Percentiles rank a stretch among this genome's conserved stretches.
These are phyloP conservation scores for Phytopythium delawarense DNA, from an alignment of 352 stramenopile genomes.

Conservation along the genomic window DNA sequence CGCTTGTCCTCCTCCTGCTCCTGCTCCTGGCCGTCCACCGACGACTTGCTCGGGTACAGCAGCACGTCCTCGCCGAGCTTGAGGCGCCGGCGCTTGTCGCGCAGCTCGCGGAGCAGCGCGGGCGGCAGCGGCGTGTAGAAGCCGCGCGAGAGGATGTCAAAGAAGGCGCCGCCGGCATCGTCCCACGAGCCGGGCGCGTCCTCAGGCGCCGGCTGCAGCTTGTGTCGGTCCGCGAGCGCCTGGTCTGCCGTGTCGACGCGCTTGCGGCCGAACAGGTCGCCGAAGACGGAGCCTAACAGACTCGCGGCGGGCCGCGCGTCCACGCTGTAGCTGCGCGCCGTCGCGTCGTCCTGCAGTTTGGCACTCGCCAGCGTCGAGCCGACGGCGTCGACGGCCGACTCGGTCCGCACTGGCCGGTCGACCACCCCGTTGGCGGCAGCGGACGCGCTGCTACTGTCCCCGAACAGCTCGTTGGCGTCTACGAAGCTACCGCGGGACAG, in stretches of 20 bases:
- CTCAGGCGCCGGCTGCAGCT: constrained; percentile 30
- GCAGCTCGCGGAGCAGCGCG: constrained; percentile 38
- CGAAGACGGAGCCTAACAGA: constrained; percentile 62
- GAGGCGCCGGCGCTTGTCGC: constrained; percentile 21
- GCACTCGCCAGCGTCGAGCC: not conserved
- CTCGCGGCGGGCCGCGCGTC: constrained; percentile 36
- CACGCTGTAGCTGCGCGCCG: constrained; percentile 48
- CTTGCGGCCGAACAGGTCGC: constrained; percentile 65
- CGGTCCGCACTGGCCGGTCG: not conserved
- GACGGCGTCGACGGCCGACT: not conserved
- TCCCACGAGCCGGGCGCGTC: constrained; percentile 50
- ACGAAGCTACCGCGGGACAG: constrained; percentile 6
- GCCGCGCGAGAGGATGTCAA: constrained; percentile 57
- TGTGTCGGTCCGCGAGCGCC: constrained; percentile 25
- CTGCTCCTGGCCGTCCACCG: constrained; percentile 16
- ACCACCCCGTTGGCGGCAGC: not conserved
- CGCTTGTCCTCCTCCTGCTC: constrained; percentile 27
- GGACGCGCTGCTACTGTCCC: constrained; percentile 4
- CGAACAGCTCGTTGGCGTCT: not conserved
- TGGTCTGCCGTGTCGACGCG: constrained; percentile 47
- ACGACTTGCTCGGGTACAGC: constrained; percentile 2
- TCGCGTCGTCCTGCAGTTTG: constrained; percentile 4
- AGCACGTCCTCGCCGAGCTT: constrained; percentile 12
- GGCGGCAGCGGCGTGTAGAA: constrained; percentile 61
- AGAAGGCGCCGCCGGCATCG: constrained; percentile 49